phyloP scores from a whole-genome alignment of 2,329 filamentous ascomycete species.

The Graphilbum sp. region DNA sequence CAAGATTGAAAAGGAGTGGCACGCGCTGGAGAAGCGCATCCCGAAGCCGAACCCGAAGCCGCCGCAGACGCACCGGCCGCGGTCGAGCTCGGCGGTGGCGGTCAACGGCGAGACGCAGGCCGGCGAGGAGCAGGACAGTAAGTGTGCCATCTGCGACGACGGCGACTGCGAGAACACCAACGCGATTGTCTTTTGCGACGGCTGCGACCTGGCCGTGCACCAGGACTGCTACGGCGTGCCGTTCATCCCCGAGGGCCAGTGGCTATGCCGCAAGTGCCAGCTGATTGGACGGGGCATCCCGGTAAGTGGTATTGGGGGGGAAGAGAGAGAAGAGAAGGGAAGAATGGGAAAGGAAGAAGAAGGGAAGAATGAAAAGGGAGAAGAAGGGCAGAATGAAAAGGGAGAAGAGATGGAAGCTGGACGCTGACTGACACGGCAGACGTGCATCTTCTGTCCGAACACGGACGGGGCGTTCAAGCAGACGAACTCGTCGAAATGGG shows the following conservation, averaged over 20 bases:
- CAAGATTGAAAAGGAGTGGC: constrained; percentile 98
- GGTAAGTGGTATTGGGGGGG: constrained; percentile 23
- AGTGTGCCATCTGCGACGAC: constrained; percentile 95
- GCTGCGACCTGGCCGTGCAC: constrained; percentile 91
- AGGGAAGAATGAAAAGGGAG: too few relatives aligned
- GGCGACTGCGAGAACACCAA: constrained; percentile 99
- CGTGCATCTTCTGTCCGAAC: constrained; percentile 96
- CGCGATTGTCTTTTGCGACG: constrained; percentile 96
- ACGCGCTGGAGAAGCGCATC: constrained; percentile 87
- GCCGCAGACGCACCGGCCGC: constrained; percentile 80
- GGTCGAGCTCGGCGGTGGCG: constrained; percentile 85
- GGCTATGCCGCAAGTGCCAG: constrained; percentile 94
- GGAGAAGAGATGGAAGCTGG: too few relatives aligned
- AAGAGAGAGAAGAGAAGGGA: too few relatives aligned
- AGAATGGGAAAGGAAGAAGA: too few relatives aligned
- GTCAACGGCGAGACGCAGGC: constrained; percentile 83
- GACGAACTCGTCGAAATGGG: constrained; percentile 91
- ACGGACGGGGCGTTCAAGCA: constrained; percentile 97
- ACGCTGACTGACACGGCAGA: constrained; percentile 36
- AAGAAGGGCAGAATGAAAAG: too few relatives aligned
- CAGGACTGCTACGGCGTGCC: constrained; percentile 98
- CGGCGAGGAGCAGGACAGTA: constrained; percentile 90
- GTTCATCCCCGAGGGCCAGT: constrained; percentile 96
- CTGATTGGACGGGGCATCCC: constrained; percentile 83
- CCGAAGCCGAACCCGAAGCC: constrained; percentile 95